Conservation (phyloP, 331 rosid species). For the Arachis monticola region DNA sequence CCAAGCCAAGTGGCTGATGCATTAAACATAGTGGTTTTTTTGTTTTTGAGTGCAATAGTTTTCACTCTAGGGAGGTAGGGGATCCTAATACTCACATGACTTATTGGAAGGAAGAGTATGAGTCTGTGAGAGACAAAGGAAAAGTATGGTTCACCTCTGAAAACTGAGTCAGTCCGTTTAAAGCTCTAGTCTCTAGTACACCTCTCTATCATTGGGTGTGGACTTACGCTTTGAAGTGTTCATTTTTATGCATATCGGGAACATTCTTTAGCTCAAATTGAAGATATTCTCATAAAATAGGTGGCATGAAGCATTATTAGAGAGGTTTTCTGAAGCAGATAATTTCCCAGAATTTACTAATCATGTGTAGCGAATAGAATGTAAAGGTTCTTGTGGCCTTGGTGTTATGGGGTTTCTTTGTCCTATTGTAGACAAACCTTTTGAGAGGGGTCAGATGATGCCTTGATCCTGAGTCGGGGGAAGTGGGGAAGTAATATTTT, state of each 20-base stretch:
- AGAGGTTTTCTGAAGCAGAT: too few species aligned
- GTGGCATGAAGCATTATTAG: too few species aligned
- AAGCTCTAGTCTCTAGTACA: constrained; percentile 99
- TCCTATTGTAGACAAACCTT: constrained; percentile 96
- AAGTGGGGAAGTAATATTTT: constrained; percentile 67
- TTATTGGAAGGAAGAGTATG: constrained; percentile 76
- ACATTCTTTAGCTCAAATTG: too few species aligned
- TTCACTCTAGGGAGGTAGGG: constrained; percentile 88
- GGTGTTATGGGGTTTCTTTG: constrained; percentile 91
- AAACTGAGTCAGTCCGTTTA: constrained; percentile 95
- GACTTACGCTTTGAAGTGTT: constrained; percentile 7
- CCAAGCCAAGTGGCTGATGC: constrained; percentile 75
- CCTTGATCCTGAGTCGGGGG: constrained; percentile 83
- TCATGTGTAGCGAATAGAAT: too few species aligned
- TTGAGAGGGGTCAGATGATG: constrained; percentile 97
- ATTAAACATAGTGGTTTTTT: constrained; percentile 90
- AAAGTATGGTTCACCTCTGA: constrained; percentile 89
- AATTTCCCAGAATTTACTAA: too few species aligned
- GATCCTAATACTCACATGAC: constrained; percentile 74
- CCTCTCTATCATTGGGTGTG: constrained; percentile 99
- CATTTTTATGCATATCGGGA: constrained; percentile 13
- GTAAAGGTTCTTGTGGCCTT: constrained; percentile 97
- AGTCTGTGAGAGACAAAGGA: constrained; percentile 9
- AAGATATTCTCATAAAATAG: too few species aligned
- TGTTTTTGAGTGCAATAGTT: constrained; percentile 91